Evolutionary conservation across 768 basidiomycete species (phyloP).

Genomic region (Rhodocollybia butyracea): DNA sequence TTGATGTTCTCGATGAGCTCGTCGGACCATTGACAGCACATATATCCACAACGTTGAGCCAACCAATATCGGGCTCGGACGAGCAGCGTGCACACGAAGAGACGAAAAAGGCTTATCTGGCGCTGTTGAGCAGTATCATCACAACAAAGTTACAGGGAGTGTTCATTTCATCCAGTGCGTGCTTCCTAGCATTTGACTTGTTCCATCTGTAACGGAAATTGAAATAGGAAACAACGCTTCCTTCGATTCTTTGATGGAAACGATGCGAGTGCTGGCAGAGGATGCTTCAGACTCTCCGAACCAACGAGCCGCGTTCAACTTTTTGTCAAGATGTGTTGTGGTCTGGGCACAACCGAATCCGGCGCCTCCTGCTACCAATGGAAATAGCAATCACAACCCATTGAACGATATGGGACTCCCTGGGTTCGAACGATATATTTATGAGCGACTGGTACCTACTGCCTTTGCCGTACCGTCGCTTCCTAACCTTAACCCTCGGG

Average conservation of each 20-base stretch:
- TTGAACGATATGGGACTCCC: constrained; percentile 46
- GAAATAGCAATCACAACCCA: constrained; percentile 20
- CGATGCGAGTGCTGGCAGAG: constrained; percentile 67
- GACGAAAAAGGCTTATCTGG: constrained; percentile 87
- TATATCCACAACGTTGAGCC: constrained; percentile 74
- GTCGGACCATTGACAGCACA: constrained; percentile 84
- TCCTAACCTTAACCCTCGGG: constrained; percentile 82
- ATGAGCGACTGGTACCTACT: constrained; percentile 78
- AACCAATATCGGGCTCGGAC: constrained; percentile 84
- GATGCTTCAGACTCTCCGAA: constrained; percentile 73
- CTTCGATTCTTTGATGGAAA: constrained; percentile 75
- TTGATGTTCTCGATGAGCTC: constrained; percentile 85
- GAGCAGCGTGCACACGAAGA: constrained; percentile 74
- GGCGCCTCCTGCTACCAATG: constrained; percentile 29
- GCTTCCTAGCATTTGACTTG: neutral
- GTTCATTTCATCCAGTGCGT: constrained; percentile 84
- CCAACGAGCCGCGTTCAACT: constrained; percentile 77
- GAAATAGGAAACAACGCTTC: constrained; percentile 63
- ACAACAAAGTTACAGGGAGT: constrained; percentile 76
- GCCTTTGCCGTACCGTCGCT: constrained; percentile 80
- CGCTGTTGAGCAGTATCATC: constrained; percentile 78
- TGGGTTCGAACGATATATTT: constrained; percentile 91
- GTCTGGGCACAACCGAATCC: constrained; percentile 62
- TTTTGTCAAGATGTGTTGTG: constrained; percentile 66
- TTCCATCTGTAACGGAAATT: constrained; percentile 28